phyloP scores from a whole-genome alignment of 305 asterid species.

The Solanum chacoense region DNA sequence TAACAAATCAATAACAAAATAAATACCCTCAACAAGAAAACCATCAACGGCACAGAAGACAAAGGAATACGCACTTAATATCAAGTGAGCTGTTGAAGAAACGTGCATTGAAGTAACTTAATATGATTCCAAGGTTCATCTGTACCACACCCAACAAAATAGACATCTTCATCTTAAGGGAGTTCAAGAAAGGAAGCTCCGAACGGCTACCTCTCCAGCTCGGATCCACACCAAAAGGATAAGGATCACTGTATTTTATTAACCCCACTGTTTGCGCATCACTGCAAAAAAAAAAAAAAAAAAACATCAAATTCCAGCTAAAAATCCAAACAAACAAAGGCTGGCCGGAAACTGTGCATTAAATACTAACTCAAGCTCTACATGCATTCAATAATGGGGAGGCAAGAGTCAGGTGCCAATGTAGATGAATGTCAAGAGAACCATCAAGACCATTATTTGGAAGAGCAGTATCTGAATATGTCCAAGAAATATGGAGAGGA shows the following conservation, averaged over 20 bases:
- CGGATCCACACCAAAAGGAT: conserved; percentile 99
- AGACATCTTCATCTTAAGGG: conserved; percentile 96
- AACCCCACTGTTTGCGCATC: conserved; percentile 66
- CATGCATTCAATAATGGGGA: background rate
- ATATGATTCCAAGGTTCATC: conserved; percentile 86
- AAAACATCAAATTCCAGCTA: background rate
- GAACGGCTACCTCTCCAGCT: conserved; percentile 99
- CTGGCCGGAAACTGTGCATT: background rate
- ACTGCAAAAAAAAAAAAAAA: conserved; percentile 39
- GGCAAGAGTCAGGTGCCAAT: background rate
- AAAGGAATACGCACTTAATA: conserved; percentile 47
- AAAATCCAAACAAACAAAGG: background rate
- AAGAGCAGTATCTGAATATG: background rate
- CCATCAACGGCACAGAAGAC: background rate
- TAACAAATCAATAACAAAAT: conserved; percentile 12
- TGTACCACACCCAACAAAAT: conserved; percentile 83
- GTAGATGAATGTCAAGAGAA: background rate
- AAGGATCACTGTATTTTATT: conserved; percentile 59
- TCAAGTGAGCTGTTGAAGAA: conserved; percentile 65
- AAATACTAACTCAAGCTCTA: background rate
- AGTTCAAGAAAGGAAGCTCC: conserved; percentile 95
- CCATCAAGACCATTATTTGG: background rate
- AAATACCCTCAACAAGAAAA: conserved; percentile 1
- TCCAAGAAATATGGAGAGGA: background rate
- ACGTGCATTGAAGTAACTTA: conserved; percentile 85